These are phyloP conservation scores for Microthlaspi erraticum DNA, from an alignment of 345 rosid species.

Conservation along the genomic window DNA sequence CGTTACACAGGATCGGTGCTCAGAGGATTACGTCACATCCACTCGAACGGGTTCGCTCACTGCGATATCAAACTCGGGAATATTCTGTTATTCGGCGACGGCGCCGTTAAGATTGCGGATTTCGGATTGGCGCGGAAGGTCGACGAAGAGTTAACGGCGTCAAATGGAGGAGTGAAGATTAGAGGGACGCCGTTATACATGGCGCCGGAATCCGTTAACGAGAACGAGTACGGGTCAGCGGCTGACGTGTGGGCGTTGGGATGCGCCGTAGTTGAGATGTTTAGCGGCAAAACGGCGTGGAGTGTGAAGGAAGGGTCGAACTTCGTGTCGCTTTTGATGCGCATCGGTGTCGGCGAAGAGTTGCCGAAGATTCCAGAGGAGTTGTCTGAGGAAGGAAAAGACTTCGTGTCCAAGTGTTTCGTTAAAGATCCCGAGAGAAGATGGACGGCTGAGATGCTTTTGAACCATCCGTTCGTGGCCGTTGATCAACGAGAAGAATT, in stretches of 20 bases:
- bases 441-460: conserved; percentile 85
- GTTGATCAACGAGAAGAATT: conserved; percentile 30
- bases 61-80: conserved; percentile 69
- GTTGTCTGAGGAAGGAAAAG: conserved; percentile 70
- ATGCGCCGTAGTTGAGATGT: conserved; percentile 79
- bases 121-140: conserved; percentile 68
- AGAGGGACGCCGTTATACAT: conserved; percentile 79
- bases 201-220: conserved; percentile 78
- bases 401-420: conserved; percentile 68
- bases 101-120: conserved; percentile 64
- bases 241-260: conserved; percentile 92
- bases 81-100: conserved; percentile 54
- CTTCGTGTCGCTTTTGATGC: conserved; percentile 51
- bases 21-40: conserved; percentile 62
- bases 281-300: conserved; percentile 75
- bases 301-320: conserved; percentile 36
- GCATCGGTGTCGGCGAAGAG: conserved; percentile 61
- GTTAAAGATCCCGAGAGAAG: conserved; percentile 59
- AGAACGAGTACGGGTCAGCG: conserved; percentile 61
- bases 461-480: conserved; percentile 64
- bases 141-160: conserved; percentile 31
- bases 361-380: conserved; percentile 59
- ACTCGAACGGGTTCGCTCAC: conserved; percentile 69
- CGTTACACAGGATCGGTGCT: conserved; percentile 58
- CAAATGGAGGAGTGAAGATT: conserved; percentile 40